phyloP scores from a whole-genome alignment of 352 stramenopile species.

The Pythium coloratum region DNA sequence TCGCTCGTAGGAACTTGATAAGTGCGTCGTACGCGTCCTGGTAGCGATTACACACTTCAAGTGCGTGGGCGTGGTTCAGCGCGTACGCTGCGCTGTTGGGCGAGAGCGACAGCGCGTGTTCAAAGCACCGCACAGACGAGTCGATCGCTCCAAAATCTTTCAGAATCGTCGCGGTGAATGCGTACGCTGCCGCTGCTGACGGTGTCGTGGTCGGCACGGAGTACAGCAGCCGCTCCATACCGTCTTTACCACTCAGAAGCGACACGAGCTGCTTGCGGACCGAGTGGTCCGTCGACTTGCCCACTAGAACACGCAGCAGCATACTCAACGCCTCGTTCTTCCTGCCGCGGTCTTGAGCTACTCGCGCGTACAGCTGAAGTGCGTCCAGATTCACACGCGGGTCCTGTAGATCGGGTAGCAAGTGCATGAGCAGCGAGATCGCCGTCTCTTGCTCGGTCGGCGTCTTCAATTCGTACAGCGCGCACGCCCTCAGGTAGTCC shows the following conservation, averaged over 20 bases:
- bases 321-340: constrained; percentile 68
- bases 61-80: constrained; percentile 62
- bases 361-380: constrained; percentile 55
- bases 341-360: constrained; percentile 62
- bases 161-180: constrained; percentile 72
- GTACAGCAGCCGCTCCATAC: constrained; percentile 45
- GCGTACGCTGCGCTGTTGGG: constrained; percentile 56
- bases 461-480: constrained; percentile 47
- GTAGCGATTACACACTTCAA: constrained; percentile 51
- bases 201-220: constrained; percentile 37
- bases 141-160: constrained; percentile 69
- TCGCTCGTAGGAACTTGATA: constrained; percentile 40
- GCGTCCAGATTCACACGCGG: constrained; percentile 62
- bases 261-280: constrained; percentile 56
- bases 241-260: constrained; percentile 38
- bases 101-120: constrained; percentile 40
- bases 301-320: constrained; percentile 59
- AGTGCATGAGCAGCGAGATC: constrained; percentile 52
- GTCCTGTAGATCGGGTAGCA: constrained; percentile 56
- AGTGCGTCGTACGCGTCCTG: constrained; percentile 45
- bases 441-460: constrained; percentile 50
- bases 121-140: constrained; percentile 54
- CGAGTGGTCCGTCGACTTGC: constrained; percentile 42
- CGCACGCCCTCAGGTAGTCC: constrained; percentile 46
- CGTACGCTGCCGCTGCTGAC: constrained; percentile 62